Evolutionary conservation across 305 asterid species (phyloP), one percentile per base, ranked within the genome.

Genomic region (Monarda citriodora): DNA sequence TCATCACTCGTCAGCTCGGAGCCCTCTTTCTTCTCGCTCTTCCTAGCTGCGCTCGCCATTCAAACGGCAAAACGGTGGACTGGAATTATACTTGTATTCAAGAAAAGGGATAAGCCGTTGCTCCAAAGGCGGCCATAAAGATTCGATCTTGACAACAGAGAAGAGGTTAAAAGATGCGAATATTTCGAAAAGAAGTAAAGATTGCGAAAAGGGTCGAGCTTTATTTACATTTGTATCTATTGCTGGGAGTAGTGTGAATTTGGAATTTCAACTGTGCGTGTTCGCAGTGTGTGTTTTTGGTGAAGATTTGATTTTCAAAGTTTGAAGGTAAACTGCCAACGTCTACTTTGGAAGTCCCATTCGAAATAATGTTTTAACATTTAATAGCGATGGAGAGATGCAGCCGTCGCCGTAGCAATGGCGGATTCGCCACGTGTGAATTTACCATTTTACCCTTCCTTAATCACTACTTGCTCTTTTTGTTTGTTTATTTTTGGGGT

Each of bases 231-330:
- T 26, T 29, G 6, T 26, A 26, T 26, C 31, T 5, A 26, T 6
- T 26, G 31, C 31, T 26, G 31, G 31, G 26, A 3, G 32, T 7
- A 29, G 32, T 29, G 32, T 29, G 32, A 29, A 29, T 29, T 29
- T 5, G 32, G 32, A 29, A 29, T 29, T 29, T 29, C 7, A 0
- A 29, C 32, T 45, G 51, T 36, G 49, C 60, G 63, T 8, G 63
- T 41, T 16, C 48, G 16, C 13, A 18, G 65, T 48, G 53, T 13
- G 69, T 37, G 53, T 51, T 8, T 60, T 46, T 16, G 25, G 12
- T 34, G 57, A 21, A 72, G 70, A 69, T 80, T 80, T 82, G 84
- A 79, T 79, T 84, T 89, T 79, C 71, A 79, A 89, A 82, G 68
- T 61, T 62, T 52, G 41, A 63, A 69, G 76, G 62, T 65, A 63